Evolutionary conservation across 2,329 filamentous ascomycete genomes (phyloP), one percentile per base, ranked within the genome.

Genomic region (Trichoderma cornu-damae): DNA sequence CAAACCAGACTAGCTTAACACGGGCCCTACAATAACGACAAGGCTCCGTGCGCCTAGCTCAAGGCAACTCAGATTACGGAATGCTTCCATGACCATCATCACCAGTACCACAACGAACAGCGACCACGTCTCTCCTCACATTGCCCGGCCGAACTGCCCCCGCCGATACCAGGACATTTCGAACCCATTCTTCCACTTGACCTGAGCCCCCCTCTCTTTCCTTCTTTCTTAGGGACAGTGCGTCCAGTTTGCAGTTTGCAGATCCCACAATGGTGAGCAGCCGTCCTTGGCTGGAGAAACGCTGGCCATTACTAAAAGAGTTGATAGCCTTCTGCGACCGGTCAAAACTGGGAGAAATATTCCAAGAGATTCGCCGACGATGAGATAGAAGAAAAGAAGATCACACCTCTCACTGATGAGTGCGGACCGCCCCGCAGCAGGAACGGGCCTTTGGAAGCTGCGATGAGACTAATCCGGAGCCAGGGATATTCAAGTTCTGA

Each of bases 311-410:
- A 61, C 64, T 71, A 62, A 71, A 62, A 37, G 42, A 37, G 42
- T 22, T 59, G 52, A 84, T 7, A 96, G 92, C 92, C 92, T 82
- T 93, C 89, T 79, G 93, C 94, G 75, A 96, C 88, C 69, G 94
- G 94, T 73, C 78, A 82, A 75, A 90, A 85, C 83, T 99, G 94
- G 94, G 94, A 99, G 83, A 97, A 97, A 80, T 97, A 96, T 82
- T 84, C 89, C 79, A 96, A 97, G 83, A 92, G 87, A 71, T 99
- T 90, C 71, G 93, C 88, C 70, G 94, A 99, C 70, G 94, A 99
- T 68, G 94, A 97, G 74, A 81, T 92, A 75, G 91, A 96, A 73
- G 94, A 99, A 83, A 99, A 99, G 87, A 99, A 99, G 85, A 99
- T 99, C 72, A 93, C 91, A 60, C 94, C 94, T 64, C 80, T 99